These are phyloP conservation scores for Lanmaoa rubissima DNA, from an alignment of 768 basidiomycete species.

Conservation along the genomic window DNA sequence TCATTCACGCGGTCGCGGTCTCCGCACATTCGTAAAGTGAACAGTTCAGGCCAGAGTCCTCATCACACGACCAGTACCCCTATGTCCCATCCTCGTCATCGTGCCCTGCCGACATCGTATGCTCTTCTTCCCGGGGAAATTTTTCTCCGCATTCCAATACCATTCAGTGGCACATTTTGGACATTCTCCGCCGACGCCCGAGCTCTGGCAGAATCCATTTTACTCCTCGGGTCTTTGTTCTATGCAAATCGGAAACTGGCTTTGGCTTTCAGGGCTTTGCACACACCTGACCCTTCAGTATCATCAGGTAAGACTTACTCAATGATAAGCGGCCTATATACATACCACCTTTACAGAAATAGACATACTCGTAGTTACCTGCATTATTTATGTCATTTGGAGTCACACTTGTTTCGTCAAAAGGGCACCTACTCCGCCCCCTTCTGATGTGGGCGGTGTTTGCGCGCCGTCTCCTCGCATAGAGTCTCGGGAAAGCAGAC, in stretches of 20 bases:
- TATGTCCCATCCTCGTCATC: constrained; percentile 43
- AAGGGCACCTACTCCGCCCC: constrained; percentile 10
- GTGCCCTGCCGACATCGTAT: constrained; percentile 18
- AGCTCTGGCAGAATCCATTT: constrained; percentile 58
- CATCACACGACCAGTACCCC: constrained; percentile 40
- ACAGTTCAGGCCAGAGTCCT: constrained; percentile 35
- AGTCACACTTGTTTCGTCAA: constrained; percentile 50
- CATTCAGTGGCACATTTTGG: constrained; percentile 39
- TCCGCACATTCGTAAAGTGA: constrained; percentile 45
- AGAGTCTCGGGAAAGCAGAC: constrained; percentile 50
- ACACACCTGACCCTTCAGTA: constrained; percentile 41
- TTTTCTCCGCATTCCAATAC: constrained; percentile 44
- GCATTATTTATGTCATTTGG: constrained; percentile 61
- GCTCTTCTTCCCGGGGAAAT: constrained; percentile 50
- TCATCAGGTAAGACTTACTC: constrained; percentile 45
- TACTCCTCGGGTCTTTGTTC: constrained; percentile 63
- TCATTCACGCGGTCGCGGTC: constrained; percentile 75
- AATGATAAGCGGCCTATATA: neutral
- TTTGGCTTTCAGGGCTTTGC: constrained; percentile 7
- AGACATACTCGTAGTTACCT: constrained; percentile 48
- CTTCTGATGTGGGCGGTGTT: constrained; percentile 21
- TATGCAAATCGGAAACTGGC: constrained; percentile 47
- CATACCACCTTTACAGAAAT: constrained; percentile 46
- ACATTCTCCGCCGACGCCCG: constrained; percentile 60
- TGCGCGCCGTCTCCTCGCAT: constrained; percentile 40